These are phyloP conservation scores for Pelargonium myrrhifolium DNA, from an alignment of 441 rosid species.

Conservation along the genomic window DNA sequence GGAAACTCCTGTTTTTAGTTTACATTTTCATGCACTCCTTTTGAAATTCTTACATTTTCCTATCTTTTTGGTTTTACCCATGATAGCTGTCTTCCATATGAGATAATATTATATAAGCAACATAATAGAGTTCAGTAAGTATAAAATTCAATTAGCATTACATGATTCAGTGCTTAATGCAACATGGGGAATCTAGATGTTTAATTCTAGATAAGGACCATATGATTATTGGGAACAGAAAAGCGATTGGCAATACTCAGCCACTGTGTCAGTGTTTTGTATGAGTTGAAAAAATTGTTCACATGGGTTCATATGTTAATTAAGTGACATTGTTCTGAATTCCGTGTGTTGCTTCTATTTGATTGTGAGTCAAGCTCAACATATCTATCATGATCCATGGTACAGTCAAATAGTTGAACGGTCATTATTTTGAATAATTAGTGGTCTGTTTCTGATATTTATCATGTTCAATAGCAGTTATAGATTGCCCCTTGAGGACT, in stretches of 20 bases:
- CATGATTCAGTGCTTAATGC: not conserved
- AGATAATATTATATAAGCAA: no score
- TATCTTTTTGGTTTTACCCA: not conserved
- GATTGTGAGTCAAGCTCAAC: no score
- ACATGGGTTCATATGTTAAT: no score
- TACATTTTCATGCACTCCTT: not conserved
- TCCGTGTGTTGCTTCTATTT: no score
- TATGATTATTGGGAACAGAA: not conserved
- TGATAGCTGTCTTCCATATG: not conserved
- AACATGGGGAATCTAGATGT: not conserved
- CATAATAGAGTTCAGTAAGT: not conserved
- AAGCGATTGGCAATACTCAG: not conserved
- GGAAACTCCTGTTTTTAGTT: not conserved
- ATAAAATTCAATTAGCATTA: not conserved
- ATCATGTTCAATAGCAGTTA: not conserved
- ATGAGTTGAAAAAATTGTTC: not conserved
- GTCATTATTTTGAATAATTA: not conserved
- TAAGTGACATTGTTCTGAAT: no score
- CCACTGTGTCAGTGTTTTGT: not conserved
- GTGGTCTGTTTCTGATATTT: not conserved
- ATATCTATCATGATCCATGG: no score
- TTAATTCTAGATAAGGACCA: not conserved
- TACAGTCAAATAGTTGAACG: not conserved
- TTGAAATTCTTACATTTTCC: not conserved
- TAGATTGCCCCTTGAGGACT: not conserved